Conservation (phyloP, 73 alveolate genomes). For the Paraurostyla sp. region DNA sequence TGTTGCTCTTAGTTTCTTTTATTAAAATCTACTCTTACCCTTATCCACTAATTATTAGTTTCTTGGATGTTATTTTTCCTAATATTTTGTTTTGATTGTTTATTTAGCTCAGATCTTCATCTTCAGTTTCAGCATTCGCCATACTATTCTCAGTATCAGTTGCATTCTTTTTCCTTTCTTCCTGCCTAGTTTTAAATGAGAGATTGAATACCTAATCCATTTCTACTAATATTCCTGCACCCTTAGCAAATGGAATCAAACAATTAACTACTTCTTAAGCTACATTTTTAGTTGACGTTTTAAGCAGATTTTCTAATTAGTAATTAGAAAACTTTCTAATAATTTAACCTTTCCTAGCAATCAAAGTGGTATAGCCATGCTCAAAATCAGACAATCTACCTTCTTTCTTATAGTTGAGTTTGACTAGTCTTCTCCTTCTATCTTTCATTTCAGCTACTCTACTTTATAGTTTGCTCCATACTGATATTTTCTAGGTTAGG, state of each 20-base stretch:
- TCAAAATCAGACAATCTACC: slow-evolving; percentile 61
- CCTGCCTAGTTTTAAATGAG: neutral
- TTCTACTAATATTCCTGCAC: slow-evolving; percentile 20
- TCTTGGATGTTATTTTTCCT: neutral
- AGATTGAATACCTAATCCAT: neutral
- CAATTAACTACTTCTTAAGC: slow-evolving; percentile 58
- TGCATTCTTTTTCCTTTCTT: slow-evolving; percentile 8
- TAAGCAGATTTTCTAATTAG: slow-evolving; percentile 40
- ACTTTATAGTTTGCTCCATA: slow-evolving; percentile 26
- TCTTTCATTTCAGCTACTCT: slow-evolving; percentile 66
- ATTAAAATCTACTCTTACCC: neutral
- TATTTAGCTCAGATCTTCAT: slow-evolving; percentile 29
- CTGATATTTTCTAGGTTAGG: neutral
- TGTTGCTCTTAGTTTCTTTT: slow-evolving; percentile 16
- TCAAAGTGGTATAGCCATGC: slow-evolving; percentile 1
- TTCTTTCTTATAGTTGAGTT: slow-evolving; percentile 55
- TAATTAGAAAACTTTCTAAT: slow-evolving; percentile 7
- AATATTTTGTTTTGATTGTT: neutral
- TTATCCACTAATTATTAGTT: neutral
- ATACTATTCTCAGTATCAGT: slow-evolving; percentile 47
- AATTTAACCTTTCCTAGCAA: neutral
- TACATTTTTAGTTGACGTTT: slow-evolving; percentile 42
- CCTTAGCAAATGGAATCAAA: neutral
- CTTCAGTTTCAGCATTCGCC: slow-evolving; percentile 61
- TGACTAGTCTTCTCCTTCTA: slow-evolving; percentile 60